These are phyloP conservation scores for Arctostaphylos glauca DNA, from an alignment of 148 eudicot genomes.

Conservation along the genomic window DNA sequence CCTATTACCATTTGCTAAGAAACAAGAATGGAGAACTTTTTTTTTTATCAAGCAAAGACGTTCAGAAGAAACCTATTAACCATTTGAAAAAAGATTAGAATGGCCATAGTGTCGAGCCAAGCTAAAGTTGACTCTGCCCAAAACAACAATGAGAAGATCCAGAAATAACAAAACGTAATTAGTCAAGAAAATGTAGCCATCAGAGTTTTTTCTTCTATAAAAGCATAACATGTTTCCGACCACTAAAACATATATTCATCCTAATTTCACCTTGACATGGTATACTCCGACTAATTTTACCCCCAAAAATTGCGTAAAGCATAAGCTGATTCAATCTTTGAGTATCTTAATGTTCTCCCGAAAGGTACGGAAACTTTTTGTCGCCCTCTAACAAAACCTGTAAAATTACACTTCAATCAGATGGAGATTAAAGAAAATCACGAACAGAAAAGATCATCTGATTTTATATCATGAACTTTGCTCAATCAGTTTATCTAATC, in stretches of 20 bases:
- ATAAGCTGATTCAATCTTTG: slow-evolving; percentile 16
- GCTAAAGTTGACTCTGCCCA: neutral
- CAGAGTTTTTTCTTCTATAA: neutral
- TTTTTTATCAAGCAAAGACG: neutral
- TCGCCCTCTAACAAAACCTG: slow-evolving; percentile 14
- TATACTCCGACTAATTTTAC: slow-evolving; percentile 1
- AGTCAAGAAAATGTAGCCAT: neutral
- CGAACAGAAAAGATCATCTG: neutral
- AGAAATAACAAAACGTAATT: neutral
- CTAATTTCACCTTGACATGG: neutral
- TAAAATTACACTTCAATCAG: neutral
- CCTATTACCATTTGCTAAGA: neutral
- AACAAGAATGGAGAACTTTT: neutral
- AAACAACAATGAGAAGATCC: neutral
- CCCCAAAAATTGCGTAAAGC: neutral
- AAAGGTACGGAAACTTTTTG: neutral
- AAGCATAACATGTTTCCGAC: neutral
- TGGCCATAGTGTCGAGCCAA: neutral
- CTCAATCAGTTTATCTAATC: no score
- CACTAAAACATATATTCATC: neutral
- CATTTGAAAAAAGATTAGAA: neutral
- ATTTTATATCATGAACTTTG: neutral
- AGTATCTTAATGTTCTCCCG: neutral
- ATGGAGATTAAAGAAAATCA: neutral
- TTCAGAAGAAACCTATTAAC: neutral